These are phyloP conservation scores for Fusarium sp. DNA, from an alignment of 2,329 filamentous ascomycete species.

Conservation along the genomic window DNA sequence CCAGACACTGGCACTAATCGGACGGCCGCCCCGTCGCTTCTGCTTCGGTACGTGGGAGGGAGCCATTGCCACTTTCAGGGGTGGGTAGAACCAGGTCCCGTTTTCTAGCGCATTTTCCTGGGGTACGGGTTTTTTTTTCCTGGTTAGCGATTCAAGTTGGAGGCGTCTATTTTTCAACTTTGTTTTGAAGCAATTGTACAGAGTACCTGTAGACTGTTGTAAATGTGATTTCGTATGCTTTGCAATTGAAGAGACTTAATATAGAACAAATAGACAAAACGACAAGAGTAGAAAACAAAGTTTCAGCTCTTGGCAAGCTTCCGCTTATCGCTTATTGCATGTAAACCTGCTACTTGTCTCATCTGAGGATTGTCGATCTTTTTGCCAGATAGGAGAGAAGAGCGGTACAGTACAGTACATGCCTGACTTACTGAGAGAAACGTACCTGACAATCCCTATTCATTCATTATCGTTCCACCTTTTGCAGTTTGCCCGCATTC, in stretches of 20 bases:
- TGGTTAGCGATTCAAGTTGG: constrained; percentile 11
- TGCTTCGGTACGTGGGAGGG: constrained; percentile 18
- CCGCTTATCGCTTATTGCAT: constrained; percentile 16
- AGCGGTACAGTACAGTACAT: constrained; percentile 12
- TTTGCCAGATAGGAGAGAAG: constrained; percentile 25
- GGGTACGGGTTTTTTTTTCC: constrained; percentile 29
- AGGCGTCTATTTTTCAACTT: constrained; percentile 9
- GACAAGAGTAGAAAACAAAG: background rate
- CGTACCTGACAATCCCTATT: too few species aligned
- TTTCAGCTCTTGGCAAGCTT: background rate
- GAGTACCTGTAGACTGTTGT: background rate
- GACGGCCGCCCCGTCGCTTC: constrained; percentile 35
- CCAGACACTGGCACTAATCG: constrained; percentile 22
- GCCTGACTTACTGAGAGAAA: background rate
- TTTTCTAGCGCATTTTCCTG: constrained; percentile 44
- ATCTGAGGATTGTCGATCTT: constrained; percentile 27
- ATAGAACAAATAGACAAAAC: background rate
- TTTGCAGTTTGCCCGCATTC: constrained; percentile 17
- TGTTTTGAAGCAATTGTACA: constrained; percentile 7
- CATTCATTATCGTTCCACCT: constrained; percentile 31
- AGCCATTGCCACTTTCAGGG: constrained; percentile 40
- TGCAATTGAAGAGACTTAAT: background rate
- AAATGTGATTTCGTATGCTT: background rate
- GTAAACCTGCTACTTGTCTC: constrained; percentile 16
- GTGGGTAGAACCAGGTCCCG: constrained; percentile 32